Base-by-base conservation (phyloP, 306 rosid genomes). In the Cucumis sativus region DNA sequence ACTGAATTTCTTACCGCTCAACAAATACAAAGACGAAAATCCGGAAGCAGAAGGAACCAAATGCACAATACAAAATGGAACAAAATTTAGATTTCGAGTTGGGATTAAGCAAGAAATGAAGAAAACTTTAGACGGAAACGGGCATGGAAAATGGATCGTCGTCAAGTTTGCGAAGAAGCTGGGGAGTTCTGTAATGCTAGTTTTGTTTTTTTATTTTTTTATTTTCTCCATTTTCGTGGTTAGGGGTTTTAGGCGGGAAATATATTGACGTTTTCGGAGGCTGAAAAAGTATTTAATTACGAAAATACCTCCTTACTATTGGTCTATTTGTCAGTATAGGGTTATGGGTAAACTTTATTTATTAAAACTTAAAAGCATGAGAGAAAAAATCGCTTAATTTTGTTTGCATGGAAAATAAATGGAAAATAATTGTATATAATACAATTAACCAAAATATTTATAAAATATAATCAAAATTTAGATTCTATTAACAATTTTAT, bases 201-300 rank as follows among this genome's bases (percentile, higher is more conserved):
- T 4, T 33, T 33, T 33, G 0, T 33, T 33, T 33, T 33, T 33
- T 72, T 3, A 13, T 28, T 72, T 16, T 15, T 23, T 41, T 17
- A 15, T 2, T 15, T 70, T 64, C 7, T 7, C 35, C 6, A 6
- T 69, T 45, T 69, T 13, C 58, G n/a, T 70, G n/a, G 75, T 70
- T 28, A 1, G 40, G 60, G 76, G 61, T 49, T 71, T 72, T 72
- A 15, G 76, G 76, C 76, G 76, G 76, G 76, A 72, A 72, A 33
- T 33, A 2, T 33, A 33, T 33, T 33, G 37, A 33, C 37, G 37
- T 16, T 28, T 67, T 71, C 28, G 57, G 45, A 20, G 15, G 45
- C 41, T 51, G 16, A 4, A 49, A 51, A 51, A 51, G 60, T 16
- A 51, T 14, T 16, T 72, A 51, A 72, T 72, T 72, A 72, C 76